Conservation (phyloP, 345 rosid species). For the Noccaea caerulescens region DNA sequence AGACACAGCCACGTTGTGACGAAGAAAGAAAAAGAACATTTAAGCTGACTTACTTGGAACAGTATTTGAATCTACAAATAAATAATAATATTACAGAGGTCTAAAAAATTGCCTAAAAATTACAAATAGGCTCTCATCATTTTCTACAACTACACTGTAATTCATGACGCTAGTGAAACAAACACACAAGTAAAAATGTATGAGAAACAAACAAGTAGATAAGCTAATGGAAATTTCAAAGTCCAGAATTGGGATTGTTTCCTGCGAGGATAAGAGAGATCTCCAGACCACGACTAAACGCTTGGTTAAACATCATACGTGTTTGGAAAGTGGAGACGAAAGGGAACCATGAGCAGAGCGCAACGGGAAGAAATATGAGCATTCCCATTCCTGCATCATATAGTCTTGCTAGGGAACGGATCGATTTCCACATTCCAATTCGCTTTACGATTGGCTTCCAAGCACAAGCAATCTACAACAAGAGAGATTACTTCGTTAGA, state of each 20-base stretch:
- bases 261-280: slow-evolving; percentile 97
- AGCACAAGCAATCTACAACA: slow-evolving; percentile 80
- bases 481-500: slow-evolving; percentile 7
- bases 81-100: neutral
- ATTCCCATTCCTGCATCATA: slow-evolving; percentile 97
- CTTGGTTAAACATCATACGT: slow-evolving; percentile 96
- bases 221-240: slow-evolving; percentile 38
- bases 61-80: neutral
- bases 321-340: slow-evolving; percentile 97
- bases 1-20: neutral
- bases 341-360: slow-evolving; percentile 94
- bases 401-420: slow-evolving; percentile 84
- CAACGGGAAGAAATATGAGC: slow-evolving; percentile 82
- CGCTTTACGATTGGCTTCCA: slow-evolving; percentile 87
- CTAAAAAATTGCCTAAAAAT: slow-evolving; percentile 1
- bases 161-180: neutral
- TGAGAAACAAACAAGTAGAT: slow-evolving; percentile 17
- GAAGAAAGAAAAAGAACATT: neutral
- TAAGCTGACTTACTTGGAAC: neutral
- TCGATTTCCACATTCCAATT: slow-evolving; percentile 81
- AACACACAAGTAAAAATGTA: slow-evolving; percentile 8
- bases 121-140: slow-evolving; percentile 25
- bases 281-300: slow-evolving; percentile 91
- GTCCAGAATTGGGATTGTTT: slow-evolving; percentile 74
- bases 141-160: slow-evolving; percentile 13